Evolutionary conservation across 1,139 yeast species (phyloP), one percentile per base, ranked within the genome.

Genomic region (Ashbya aceris): DNA sequence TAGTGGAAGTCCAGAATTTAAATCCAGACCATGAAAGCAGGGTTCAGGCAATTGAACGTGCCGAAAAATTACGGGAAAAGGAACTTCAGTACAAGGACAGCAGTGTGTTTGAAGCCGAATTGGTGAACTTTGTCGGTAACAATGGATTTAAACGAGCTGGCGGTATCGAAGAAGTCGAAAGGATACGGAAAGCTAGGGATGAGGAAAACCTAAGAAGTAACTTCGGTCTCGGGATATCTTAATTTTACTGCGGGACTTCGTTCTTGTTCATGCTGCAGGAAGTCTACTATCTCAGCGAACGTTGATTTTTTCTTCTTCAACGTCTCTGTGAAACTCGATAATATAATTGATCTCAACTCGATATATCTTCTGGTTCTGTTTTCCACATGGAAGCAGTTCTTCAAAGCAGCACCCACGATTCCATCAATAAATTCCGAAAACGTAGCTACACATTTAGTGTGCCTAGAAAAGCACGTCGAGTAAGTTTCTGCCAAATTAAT

Each of bases 161-260:
- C 2, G 96, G 97, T 2, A 73, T 87, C 32, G 93, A 82, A 46
- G 96, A 87, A 52, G 67, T 85, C 13, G 97, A 89, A 54, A 70
- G 86, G 44, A 56, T 71, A 40, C 70, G 96, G 49, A 71, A 69
- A 53, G 65, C 73, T 46, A 80, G 82, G 47, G 95, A 89, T 61
- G 74, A 69, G 40, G 80, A 79, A 50, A 81, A 81, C 54, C 61
- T 82, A 45, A 77, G 78, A 52, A 74, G 66, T 17, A 64, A 61
- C 30, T 66, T 69, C 45, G 65, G 51, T 8, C 46, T 45, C n/a
- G 40, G 33, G 17, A 31, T 27, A 11, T 34, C 42, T 33, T 45
- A 40, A 40, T 12, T 32, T 10, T 4, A 7, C 8, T 23, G 7
- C 17, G 3, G 10, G 39, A 4, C 6, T 12, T 6, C 29, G 10